Evolutionary conservation across 768 basidiomycete genomes (phyloP).

Genomic region (Russula emetica): DNA sequence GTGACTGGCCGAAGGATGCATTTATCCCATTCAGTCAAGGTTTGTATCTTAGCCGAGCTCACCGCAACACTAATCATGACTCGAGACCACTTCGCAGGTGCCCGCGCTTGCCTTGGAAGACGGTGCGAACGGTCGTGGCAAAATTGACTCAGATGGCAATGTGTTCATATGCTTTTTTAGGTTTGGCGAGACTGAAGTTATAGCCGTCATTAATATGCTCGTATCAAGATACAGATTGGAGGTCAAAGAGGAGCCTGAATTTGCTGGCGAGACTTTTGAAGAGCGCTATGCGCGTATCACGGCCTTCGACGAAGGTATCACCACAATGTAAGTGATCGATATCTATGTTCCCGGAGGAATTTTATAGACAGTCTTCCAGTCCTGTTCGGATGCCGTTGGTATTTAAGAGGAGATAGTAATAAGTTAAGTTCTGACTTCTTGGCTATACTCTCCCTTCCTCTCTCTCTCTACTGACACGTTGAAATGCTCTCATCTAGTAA

Average conservation of each 20-base stretch:
- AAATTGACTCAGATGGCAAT: not conserved
- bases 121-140: slow-evolving; percentile 9
- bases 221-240: slow-evolving; percentile 44
- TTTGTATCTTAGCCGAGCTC: not conserved
- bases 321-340: slow-evolving; percentile 11
- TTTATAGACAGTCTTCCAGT: slow-evolving; percentile 2
- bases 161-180: slow-evolving; percentile 29
- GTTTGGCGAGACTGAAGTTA: slow-evolving; percentile 48
- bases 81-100: not conserved
- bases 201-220: slow-evolving; percentile 45
- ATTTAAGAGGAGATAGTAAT: slow-evolving; percentile 24
- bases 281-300: slow-evolving; percentile 35
- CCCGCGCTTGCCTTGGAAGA: slow-evolving; percentile 28
- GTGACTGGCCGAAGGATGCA: slow-evolving; percentile 35
- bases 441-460: too few species aligned
- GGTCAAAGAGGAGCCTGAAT: slow-evolving; percentile 48
- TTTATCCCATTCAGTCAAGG: slow-evolving; percentile 35
- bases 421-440: too few species aligned
- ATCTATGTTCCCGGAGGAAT: not conserved
- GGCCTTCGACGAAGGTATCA: not conserved
- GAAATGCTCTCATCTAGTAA: too few species aligned
- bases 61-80: not conserved
- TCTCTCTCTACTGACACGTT: too few species aligned
- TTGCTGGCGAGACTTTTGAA: slow-evolving; percentile 43
- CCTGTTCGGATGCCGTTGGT: slow-evolving; percentile 26